Conservation (phyloP, 306 rosid genomes). For the Geum urbanum region DNA sequence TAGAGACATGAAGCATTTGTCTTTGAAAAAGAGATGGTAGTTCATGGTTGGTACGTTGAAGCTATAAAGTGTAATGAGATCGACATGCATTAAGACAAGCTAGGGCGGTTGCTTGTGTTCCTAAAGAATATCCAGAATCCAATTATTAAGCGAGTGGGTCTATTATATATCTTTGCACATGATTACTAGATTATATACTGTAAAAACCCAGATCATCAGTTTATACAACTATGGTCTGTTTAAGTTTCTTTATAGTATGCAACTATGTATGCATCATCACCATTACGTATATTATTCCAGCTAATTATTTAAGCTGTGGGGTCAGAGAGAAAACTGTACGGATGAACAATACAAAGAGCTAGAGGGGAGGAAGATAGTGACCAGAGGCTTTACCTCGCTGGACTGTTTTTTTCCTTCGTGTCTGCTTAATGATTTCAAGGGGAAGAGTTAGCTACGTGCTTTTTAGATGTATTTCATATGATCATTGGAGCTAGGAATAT, state of each 20-base stretch:
- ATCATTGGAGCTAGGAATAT: too few species aligned
- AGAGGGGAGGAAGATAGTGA: background rate
- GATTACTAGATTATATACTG: background rate
- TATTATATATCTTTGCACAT: background rate
- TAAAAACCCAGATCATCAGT: background rate
- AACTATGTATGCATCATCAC: background rate
- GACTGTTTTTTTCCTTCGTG: background rate
- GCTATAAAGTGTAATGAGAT: conserved; percentile 25
- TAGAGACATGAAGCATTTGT: conserved; percentile 12
- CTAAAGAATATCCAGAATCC: background rate
- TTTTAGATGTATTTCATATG: too few species aligned
- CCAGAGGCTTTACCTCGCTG: background rate
- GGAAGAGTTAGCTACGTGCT: background rate
- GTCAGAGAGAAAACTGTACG: background rate
- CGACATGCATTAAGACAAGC: conserved; percentile 17
- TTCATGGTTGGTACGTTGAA: conserved; percentile 27
- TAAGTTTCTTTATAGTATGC: background rate
- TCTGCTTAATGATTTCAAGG: background rate
- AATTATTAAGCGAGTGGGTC: background rate
- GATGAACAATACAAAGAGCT: background rate
- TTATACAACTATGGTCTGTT: background rate
- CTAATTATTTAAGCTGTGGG: background rate
- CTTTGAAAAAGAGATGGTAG: conserved; percentile 27
- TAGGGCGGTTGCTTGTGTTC: background rate
- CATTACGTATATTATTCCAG: background rate